These are phyloP conservation scores for Scutellaria minor DNA, from an alignment of 257 asterid species.

Conservation along the genomic window DNA sequence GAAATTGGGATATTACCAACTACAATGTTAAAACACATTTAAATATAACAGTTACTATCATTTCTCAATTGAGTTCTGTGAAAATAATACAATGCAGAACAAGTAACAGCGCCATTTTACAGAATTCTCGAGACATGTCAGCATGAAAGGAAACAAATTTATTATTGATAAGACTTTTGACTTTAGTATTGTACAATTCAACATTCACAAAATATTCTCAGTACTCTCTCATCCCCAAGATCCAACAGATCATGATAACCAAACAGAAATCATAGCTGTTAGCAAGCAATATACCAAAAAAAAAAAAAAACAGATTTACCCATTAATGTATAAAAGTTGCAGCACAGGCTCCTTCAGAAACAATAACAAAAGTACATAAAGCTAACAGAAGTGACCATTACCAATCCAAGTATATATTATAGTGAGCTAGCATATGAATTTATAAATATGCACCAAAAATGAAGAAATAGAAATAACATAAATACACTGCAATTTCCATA, in stretches of 20 bases:
- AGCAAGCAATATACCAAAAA: not conserved
- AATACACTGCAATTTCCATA: not conserved
- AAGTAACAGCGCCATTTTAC: not conserved
- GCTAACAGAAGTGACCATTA: too few relatives aligned
- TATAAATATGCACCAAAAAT: too few relatives aligned
- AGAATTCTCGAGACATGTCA: not conserved
- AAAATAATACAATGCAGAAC: not conserved
- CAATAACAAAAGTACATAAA: too few relatives aligned
- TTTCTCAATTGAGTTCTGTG: not conserved
- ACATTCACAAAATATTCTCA: not conserved
- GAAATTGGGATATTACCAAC: not conserved
- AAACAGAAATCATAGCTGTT: not conserved
- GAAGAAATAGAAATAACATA: too few relatives aligned
- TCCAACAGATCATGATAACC: not conserved
- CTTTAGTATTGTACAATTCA: not conserved
- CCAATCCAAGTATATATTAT: too few relatives aligned
- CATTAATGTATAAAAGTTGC: too few relatives aligned
- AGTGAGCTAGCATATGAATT: too few relatives aligned
- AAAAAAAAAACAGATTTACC: too few relatives aligned
- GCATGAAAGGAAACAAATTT: not conserved
- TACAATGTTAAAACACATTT: not conserved
- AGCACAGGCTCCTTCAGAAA: too few relatives aligned
- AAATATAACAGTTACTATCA: not conserved
- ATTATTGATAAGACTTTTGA: too few relatives aligned
- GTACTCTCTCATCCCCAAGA: not conserved